Percentiles rank a stretch among this genome's conserved stretches.
These are phyloP conservation scores for Phytophthora cryptogea DNA, from an alignment of 352 stramenopile species.

Conservation along the genomic window DNA sequence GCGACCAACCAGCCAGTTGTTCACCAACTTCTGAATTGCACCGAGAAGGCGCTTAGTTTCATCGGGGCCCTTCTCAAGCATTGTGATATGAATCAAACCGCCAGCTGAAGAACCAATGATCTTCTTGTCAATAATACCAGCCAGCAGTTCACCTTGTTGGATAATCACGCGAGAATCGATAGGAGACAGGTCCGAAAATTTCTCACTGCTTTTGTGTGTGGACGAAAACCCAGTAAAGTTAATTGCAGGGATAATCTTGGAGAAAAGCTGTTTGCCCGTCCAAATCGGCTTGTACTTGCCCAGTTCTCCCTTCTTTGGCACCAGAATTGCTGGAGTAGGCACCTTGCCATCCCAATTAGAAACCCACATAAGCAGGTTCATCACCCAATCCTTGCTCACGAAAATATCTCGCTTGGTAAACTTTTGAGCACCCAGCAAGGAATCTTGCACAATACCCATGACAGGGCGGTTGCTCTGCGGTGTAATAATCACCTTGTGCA, in stretches of 20 bases:
- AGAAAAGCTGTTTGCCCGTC: slow-evolving; percentile 99
- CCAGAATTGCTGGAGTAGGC: slow-evolving; percentile 96
- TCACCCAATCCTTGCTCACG: slow-evolving; percentile 96
- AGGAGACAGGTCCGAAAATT: slow-evolving; percentile 90
- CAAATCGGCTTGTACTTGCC: slow-evolving; percentile 92
- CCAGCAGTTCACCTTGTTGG: slow-evolving; percentile 95
- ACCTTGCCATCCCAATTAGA: slow-evolving; percentile 97
- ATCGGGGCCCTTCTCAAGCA: slow-evolving; percentile 92
- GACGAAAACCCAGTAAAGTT: slow-evolving; percentile 96
- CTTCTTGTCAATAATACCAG: slow-evolving; percentile 99
- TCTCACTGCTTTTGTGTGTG: slow-evolving; percentile 93
- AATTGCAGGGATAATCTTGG: slow-evolving; percentile 96
- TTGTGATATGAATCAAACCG: slow-evolving; percentile 98
- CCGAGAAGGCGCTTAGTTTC: slow-evolving; percentile 89
- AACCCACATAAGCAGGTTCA: slow-evolving; percentile 99
- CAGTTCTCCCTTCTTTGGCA: slow-evolving; percentile 90
- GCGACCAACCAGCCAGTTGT: slow-evolving; percentile 98
- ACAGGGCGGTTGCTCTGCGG: slow-evolving; percentile 98
- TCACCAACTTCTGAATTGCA: slow-evolving; percentile 97
- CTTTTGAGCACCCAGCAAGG: slow-evolving; percentile 96
- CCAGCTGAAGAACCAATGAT: slow-evolving; percentile 97
- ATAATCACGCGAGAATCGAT: slow-evolving; percentile 98
- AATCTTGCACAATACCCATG: slow-evolving; percentile 99
- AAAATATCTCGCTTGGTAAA: slow-evolving; percentile 99
- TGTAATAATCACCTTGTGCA: slow-evolving; percentile 98